A percentile compares a stretch with the other conserved stretches of the same genome.
These are phyloP conservation scores for Urtica urens DNA, from an alignment of 306 rosid species.

Conservation along the genomic window DNA sequence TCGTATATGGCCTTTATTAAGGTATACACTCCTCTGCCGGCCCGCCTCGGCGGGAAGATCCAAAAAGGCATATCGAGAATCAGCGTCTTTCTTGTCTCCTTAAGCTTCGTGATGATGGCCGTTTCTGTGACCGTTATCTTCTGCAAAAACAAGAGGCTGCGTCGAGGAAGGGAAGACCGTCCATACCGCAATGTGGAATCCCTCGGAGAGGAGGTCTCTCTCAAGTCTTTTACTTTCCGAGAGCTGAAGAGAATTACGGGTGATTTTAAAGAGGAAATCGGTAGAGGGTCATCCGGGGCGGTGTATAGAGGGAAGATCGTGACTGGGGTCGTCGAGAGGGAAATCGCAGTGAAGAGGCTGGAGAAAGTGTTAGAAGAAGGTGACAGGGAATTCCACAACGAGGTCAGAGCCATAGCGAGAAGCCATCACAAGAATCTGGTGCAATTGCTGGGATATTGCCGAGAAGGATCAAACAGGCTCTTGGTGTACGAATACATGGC, in stretches of 20 bases:
- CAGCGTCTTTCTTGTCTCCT: too few relatives aligned
- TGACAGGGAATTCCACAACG: slow-evolving; percentile 15
- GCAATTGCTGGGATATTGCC: slow-evolving; percentile 13
- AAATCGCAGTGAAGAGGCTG: slow-evolving; percentile 17
- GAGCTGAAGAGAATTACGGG: slow-evolving; percentile 17
- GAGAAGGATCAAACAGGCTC: slow-evolving; percentile 11
- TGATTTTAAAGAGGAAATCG: slow-evolving; percentile 18
- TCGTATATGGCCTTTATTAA: too few relatives aligned
- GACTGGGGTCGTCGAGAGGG: background rate
- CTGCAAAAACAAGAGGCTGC: background rate
- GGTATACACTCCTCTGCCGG: too few relatives aligned
- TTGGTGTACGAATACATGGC: slow-evolving; percentile 19
- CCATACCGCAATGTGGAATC: too few relatives aligned
- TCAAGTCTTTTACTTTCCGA: slow-evolving; percentile 1
- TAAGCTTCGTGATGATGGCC: background rate
- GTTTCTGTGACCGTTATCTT: background rate
- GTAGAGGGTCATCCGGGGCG: slow-evolving; percentile 18
- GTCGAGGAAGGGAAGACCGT: background rate
- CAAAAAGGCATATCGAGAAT: too few relatives aligned
- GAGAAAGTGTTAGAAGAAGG: slow-evolving; percentile 10
- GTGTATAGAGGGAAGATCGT: slow-evolving; percentile 14
- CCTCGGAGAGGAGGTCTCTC: slow-evolving; percentile 5
- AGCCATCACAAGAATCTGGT: slow-evolving; percentile 23
- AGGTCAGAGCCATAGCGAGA: slow-evolving; percentile 17
- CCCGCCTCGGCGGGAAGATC: too few relatives aligned